Conservation (phyloP, 2,329 filamentous ascomycete genomes). For the Cercospora beticola region DNA sequence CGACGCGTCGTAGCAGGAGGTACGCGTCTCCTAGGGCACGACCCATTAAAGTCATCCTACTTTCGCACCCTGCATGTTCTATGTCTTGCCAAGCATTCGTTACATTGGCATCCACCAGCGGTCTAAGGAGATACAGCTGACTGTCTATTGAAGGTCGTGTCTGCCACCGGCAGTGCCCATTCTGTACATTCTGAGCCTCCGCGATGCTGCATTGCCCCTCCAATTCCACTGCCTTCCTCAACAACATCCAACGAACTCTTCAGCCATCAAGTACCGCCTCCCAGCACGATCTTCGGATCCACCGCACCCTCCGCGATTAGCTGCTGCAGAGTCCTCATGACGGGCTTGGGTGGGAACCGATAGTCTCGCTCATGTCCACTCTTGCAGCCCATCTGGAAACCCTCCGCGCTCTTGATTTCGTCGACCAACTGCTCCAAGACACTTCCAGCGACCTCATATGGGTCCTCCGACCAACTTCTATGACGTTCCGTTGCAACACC, state of each 20-base stretch:
- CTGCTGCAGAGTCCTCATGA: slow-evolving; percentile 12
- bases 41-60: slow-evolving; percentile 2
- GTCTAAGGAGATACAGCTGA: neutral
- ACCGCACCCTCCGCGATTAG: slow-evolving; percentile 15
- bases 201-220: neutral
- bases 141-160: neutral
- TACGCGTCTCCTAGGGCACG: neutral
- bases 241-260: neutral
- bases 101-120: neutral
- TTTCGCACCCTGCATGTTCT: neutral
- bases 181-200: neutral
- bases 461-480: neutral
- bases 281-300: slow-evolving; percentile 21
- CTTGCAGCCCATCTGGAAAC: slow-evolving; percentile 12
- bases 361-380: slow-evolving; percentile 18
- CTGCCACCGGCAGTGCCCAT: neutral
- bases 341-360: slow-evolving; percentile 18
- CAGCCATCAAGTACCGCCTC: neutral
- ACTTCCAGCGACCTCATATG: slow-evolving; percentile 16
- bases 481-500: neutral
- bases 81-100: neutral
- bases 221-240: neutral
- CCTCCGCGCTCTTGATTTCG: slow-evolving; percentile 9
- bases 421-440: slow-evolving; percentile 7
- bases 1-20: neutral